These are phyloP conservation scores for Colletotrichum costaricense DNA, from an alignment of 2,329 filamentous ascomycete genomes.

Conservation along the genomic window DNA sequence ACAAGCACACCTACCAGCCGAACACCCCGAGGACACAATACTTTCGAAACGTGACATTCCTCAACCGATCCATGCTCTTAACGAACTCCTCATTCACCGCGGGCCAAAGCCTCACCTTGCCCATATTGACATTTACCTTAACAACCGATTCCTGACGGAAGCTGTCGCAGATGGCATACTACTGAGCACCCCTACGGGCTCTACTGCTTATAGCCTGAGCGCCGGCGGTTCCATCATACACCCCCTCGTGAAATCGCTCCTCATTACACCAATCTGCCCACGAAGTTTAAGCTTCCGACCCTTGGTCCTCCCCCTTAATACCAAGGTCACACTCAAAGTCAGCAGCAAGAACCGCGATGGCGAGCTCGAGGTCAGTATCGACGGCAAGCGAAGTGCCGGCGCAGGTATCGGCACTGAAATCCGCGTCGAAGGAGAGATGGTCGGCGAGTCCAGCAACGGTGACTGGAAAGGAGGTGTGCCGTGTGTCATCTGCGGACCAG, in stretches of 20 bases:
- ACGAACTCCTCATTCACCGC: constrained; percentile 94
- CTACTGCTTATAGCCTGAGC: constrained; percentile 94
- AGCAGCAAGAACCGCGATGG: constrained; percentile 83
- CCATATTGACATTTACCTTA: constrained; percentile 91
- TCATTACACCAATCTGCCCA: constrained; percentile 94
- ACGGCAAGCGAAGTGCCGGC: constrained; percentile 76
- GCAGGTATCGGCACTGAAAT: constrained; percentile 85
- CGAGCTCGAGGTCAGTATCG: constrained; percentile 83
- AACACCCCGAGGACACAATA: constrained; percentile 36
- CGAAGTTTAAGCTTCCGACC: constrained; percentile 93
- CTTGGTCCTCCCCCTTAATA: constrained; percentile 87
- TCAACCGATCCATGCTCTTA: constrained; percentile 78
- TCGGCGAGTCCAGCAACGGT: constrained; percentile 61
- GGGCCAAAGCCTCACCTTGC: constrained; percentile 91
- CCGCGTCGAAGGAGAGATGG: constrained; percentile 86
- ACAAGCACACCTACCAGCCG: constrained; percentile 46
- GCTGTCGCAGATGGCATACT: constrained; percentile 96
- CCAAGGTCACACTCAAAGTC: constrained; percentile 83
- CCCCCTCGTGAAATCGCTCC: constrained; percentile 86
- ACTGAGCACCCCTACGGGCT: constrained; percentile 92
- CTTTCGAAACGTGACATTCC: constrained; percentile 38
- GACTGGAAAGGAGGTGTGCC: constrained; percentile 84
- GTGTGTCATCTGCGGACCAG: constrained; percentile 79
- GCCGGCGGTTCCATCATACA: constrained; percentile 95
- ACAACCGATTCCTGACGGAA: constrained; percentile 89